Base-by-base conservation (phyloP, 306 rosid species). In the Cucumis cinereus region DNA sequence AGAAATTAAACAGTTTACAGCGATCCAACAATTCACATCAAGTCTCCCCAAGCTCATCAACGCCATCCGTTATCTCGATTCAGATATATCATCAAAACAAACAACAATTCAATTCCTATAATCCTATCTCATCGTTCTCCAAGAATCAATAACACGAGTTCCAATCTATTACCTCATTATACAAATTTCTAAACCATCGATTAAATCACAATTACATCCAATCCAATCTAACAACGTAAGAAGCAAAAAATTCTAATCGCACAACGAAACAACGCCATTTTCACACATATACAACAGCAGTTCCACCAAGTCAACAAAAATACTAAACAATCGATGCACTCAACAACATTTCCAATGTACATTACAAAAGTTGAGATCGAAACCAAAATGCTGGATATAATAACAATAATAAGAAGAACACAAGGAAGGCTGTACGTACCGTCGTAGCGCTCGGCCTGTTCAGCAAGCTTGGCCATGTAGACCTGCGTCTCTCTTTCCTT, bases 401-500 rank as follows among this genome's bases (percentile, higher is more conserved):
- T 4, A 15, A 50, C 1, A 50, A 50, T 3, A 30, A 3, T 3
- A 30, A 30, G 3, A 28, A 0, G 3, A 28, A 30, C 5, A 30
- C 55, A 17, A 50, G n/a, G 20, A 50, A 50, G 47, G 55, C 55
- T 9, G 20, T 16, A 50, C 38, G 36, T 53, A 86, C 98, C 98
- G 77, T 93, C 98, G 68, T 93, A 93, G 81, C 98, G 89, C 81
- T 93, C 98, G 61, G 98, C 98, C 81, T 93, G 98, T 66, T 93
- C 98, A 36, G 98, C 87, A 55, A 93, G 97, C 81, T 93, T 93
- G 85, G 98, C 96, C 93, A 89, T 38, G 89, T 93, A 93, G 73
- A 93, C 97, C 82, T 89, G 93, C 69, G 97, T 88, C 76, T 93
- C 98, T 88, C 98, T 86, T 90, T 93, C 97, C 83, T 89, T 93